These are phyloP conservation scores for Candida jianshihensis DNA, from an alignment of 805 yeast species.

Conservation along the genomic window DNA sequence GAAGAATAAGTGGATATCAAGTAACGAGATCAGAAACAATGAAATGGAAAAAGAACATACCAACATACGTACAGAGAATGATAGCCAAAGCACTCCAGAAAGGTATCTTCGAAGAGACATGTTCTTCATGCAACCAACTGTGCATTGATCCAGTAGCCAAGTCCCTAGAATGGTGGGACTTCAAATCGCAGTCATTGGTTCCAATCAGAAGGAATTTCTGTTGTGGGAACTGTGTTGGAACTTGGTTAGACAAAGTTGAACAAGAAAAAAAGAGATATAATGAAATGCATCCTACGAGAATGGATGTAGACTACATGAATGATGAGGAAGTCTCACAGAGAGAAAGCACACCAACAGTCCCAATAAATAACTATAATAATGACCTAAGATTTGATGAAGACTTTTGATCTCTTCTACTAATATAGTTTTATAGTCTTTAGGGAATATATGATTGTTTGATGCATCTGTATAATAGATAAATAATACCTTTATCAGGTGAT, in stretches of 20 bases:
- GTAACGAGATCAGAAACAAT: slow-evolving; percentile 48
- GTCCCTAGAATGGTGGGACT: slow-evolving; percentile 62
- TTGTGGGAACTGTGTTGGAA: slow-evolving; percentile 38
- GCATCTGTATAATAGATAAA: too few species aligned
- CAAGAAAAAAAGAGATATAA: slow-evolving; percentile 1
- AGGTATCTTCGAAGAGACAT: slow-evolving; percentile 43
- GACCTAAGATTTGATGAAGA: slow-evolving; percentile 4
- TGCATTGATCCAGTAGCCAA: slow-evolving; percentile 53
- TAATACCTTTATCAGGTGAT: too few species aligned
- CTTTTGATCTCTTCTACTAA: too few species aligned
- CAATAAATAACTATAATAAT: not conserved
- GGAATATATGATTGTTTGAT: too few species aligned
- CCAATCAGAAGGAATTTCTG: slow-evolving; percentile 54
- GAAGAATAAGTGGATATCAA: slow-evolving; percentile 42
- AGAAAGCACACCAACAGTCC: not conserved
- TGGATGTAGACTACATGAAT: not conserved
- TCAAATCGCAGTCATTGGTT: slow-evolving; percentile 38
- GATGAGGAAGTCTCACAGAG: too few species aligned
- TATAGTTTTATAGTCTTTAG: too few species aligned
- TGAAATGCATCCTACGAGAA: not conserved
- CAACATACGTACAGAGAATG: slow-evolving; percentile 35
- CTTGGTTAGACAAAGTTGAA: slow-evolving; percentile 24
- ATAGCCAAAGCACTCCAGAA: slow-evolving; percentile 47
- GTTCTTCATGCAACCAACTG: slow-evolving; percentile 43
- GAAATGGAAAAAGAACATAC: slow-evolving; percentile 45